Evolutionary conservation across 2,329 filamentous ascomycete genomes (phyloP).

Genomic region (Aspergillus fischeri): DNA sequence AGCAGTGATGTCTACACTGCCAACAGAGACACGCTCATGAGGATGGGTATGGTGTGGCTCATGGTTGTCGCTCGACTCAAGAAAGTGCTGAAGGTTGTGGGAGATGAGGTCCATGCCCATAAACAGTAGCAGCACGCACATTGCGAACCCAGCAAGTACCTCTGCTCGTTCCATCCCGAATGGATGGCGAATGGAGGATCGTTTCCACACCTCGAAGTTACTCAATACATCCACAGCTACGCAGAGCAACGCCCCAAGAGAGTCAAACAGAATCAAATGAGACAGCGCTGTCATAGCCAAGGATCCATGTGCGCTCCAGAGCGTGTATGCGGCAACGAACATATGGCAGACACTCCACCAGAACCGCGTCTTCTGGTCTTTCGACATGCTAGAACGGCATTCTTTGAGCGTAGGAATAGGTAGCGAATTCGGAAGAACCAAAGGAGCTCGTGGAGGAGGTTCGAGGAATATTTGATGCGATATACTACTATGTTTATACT

Average conservation of each 20-base stretch:
- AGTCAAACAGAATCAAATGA: constrained; percentile 92
- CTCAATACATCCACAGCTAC: constrained; percentile 87
- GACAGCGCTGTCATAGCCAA: constrained; percentile 89
- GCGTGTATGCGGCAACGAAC: constrained; percentile 74
- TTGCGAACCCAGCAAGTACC: constrained; percentile 89
- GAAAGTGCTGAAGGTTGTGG: constrained; percentile 87
- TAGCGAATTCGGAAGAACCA: constrained; percentile 84
- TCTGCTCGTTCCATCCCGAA: constrained; percentile 90
- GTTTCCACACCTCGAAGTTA: constrained; percentile 97
- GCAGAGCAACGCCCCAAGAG: constrained; percentile 84
- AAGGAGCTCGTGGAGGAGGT: constrained; percentile 76
- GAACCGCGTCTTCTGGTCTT: constrained; percentile 75
- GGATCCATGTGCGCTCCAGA: constrained; percentile 80
- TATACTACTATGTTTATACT: constrained; percentile 96
- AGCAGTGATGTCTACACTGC: constrained; percentile 76
- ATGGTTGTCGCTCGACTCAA: constrained; percentile 70
- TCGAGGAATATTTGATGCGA: constrained; percentile 97
- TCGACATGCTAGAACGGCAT: constrained; percentile 84
- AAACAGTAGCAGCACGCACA: constrained; percentile 95
- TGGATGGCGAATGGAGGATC: constrained; percentile 86
- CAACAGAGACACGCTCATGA: constrained; percentile 65
- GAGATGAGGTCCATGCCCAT: constrained; percentile 94
- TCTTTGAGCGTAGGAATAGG: constrained; percentile 87
- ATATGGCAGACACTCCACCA: constrained; percentile 91
- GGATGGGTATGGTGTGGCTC: constrained; percentile 66